Percentiles rank a stretch among this genome's conserved stretches.
Conservation (phyloP, 495 filamentous ascomycete genomes). For the Tuber microsphaerosporum region DNA sequence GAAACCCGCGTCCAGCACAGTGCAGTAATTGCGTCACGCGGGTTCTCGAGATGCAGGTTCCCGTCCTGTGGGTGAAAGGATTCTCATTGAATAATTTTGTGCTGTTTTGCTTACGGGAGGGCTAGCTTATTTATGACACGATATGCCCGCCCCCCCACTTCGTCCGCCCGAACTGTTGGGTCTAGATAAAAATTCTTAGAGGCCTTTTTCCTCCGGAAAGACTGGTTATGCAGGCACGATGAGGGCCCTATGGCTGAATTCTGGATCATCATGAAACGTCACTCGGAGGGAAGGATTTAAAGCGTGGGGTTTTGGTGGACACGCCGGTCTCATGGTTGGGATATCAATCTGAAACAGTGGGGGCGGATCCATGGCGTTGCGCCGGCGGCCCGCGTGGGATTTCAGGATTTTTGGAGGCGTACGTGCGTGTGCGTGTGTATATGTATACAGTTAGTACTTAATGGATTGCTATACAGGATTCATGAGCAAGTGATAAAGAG, state of each 20-base stretch:
- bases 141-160: neutral
- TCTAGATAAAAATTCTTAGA: neutral
- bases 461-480: neutral
- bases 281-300: neutral
- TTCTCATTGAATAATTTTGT: neutral
- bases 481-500: neutral
- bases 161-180: neutral
- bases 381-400: neutral
- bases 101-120: neutral
- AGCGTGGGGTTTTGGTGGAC: neutral
- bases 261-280: neutral
- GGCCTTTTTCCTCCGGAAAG: neutral
- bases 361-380: neutral
- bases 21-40: neutral
- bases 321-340: neutral
- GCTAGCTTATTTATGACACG: neutral
- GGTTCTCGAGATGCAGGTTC: neutral
- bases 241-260: neutral
- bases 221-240: neutral
- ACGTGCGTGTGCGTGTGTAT: neutral
- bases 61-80: neutral
- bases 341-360: neutral
- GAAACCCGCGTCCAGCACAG: neutral
- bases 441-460: neutral
- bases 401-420: neutral